phyloP scores from a whole-genome alignment of 1,139 yeast species.

The Pichia sp. region DNA sequence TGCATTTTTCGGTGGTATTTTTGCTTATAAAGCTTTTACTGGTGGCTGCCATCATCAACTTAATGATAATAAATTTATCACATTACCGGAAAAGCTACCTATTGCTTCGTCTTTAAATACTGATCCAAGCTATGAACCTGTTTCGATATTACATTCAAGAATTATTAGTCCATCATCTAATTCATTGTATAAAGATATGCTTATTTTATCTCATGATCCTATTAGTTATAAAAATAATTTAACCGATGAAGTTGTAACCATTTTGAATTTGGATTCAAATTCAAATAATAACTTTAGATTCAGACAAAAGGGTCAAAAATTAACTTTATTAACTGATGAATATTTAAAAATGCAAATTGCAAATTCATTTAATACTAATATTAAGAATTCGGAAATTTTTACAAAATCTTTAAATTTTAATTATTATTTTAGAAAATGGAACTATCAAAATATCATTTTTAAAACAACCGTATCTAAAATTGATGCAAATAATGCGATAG shows the following conservation, averaged over 20 bases:
- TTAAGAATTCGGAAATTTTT: not conserved
- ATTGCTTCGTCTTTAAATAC: not conserved
- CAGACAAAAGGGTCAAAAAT: not conserved
- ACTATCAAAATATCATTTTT: not conserved
- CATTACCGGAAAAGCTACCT: not conserved
- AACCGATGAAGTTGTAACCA: too few relatives aligned
- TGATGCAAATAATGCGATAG: not conserved
- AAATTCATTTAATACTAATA: not conserved
- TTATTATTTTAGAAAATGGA: not conserved
- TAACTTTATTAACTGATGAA: slow-evolving; percentile 2
- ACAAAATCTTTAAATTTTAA: not conserved
- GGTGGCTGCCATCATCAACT: too few relatives aligned
- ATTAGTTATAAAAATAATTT: too few relatives aligned
- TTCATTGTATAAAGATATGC: slow-evolving; percentile 1
- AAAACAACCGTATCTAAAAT: not conserved
- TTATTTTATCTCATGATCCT: too few relatives aligned
- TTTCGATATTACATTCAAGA: too few relatives aligned
- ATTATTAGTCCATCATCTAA: slow-evolving; percentile 1
- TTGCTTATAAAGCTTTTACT: too few relatives aligned
- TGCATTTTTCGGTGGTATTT: too few relatives aligned
- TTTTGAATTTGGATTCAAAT: too few relatives aligned
- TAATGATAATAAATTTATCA: not conserved
- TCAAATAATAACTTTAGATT: too few relatives aligned
- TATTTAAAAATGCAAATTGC: slow-evolving; percentile 3
- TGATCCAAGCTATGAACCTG: not conserved